phyloP scores from a whole-genome alignment of 441 rosid species.

The Omphalea diandra region DNA sequence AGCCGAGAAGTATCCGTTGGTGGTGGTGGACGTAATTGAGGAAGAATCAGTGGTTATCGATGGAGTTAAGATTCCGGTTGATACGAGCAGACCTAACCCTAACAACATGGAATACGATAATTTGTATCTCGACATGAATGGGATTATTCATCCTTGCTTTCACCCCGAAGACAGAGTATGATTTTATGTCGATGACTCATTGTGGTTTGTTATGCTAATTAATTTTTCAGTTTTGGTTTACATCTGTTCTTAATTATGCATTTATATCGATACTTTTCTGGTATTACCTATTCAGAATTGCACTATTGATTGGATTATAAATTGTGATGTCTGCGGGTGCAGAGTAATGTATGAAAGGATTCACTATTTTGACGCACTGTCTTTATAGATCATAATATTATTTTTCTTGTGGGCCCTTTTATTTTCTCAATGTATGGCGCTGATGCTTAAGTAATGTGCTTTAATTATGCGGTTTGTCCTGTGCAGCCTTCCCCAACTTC shows the following conservation, averaged over 20 bases:
- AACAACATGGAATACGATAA: conserved; percentile 77
- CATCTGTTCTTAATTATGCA: too few species aligned
- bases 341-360: too few species aligned
- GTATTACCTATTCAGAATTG: too few species aligned
- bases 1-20: conserved; percentile 81
- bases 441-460: conserved; percentile 2
- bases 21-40: conserved; percentile 67
- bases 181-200: background rate
- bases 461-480: too few species aligned
- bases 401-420: background rate
- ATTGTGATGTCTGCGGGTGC: too few species aligned
- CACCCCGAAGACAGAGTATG: conserved; percentile 89
- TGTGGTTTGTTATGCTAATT: background rate
- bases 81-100: conserved; percentile 75
- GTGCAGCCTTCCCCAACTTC: conserved; percentile 85
- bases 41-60: conserved; percentile 78
- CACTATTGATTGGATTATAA: too few species aligned
- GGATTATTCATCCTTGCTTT: conserved; percentile 91
- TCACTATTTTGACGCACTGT: background rate
- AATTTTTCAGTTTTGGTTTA: background rate
- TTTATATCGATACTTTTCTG: too few species aligned
- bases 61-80: conserved; percentile 72
- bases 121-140: conserved; percentile 91
- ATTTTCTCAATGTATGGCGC: background rate
- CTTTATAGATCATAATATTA: background rate